Base-by-base conservation (phyloP, 2,329 filamentous ascomycete genomes). In the Pseudocercospora fuligena region DNA sequence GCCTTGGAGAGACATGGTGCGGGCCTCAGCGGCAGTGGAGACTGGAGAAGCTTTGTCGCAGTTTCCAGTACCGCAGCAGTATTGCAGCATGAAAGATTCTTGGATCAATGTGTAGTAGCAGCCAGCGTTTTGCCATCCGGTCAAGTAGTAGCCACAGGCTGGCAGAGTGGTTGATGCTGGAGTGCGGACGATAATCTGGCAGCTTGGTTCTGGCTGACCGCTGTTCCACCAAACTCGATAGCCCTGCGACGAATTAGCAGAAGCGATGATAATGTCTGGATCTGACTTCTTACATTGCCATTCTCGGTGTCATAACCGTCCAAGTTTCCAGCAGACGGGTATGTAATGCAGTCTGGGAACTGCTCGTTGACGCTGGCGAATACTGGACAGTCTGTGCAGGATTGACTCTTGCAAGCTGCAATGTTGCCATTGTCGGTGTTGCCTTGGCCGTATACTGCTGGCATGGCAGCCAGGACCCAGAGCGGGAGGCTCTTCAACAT, bases 131-230 rank as follows among this genome's bases (percentile, higher is more conserved):
- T 5, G 2, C 47, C n/a, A 51, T 51, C 47, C n/a, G 11, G 47
- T 51, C n/a, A 51, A 51, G 47, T 51, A 51, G 47, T 51, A 51
- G 47, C 47, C n/a, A 25, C n/a, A 51, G 16, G 47, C 16, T 51
- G n/a, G 47, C 3, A 51, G 47, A 11, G 47, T 51, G 6, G 47
- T 51, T 11, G n/a, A 51, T 19, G n/a, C 47, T 8, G 47, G 47
- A 11, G 47, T 51, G 5, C 47, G 47, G 11, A 51, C 47, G n/a
- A 51, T 51, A 21, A 51, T 51, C 21, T 51, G n/a, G 47, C n/a
- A 51, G 47, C n/a, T 51, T 11, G n/a, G 47, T 11, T 51, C 47
- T 51, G n/a, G 47, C 12, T 51, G n/a, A 19, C 47, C 47, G 47
- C 47, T 51, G n/a, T 51, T 51, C 47, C n/a, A 51, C 47, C n/a